A percentile compares a stretch with the other conserved stretches of the same genome.
phyloP scores from a whole-genome alignment of 345 rosid genomes.

The Viola odorata region DNA sequence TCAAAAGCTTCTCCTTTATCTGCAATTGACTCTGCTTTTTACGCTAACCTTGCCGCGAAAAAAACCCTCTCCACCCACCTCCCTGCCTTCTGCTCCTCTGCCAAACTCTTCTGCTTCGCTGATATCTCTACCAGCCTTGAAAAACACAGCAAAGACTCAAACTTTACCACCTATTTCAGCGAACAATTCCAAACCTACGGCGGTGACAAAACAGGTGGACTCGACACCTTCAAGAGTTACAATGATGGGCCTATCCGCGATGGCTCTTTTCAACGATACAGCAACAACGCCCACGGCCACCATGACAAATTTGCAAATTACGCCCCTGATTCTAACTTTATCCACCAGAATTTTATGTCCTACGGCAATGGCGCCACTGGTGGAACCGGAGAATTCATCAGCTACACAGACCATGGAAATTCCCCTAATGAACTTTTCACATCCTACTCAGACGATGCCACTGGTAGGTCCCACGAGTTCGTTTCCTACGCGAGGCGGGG shows the following conservation, averaged over 20 bases:
- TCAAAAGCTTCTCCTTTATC: conserved; percentile 75
- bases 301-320: conserved; percentile 38
- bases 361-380: conserved; percentile 58
- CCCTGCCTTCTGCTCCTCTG: conserved; percentile 68
- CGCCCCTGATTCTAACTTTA: conserved; percentile 39
- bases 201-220: conserved; percentile 31
- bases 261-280: conserved; percentile 58
- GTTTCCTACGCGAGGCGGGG: conserved; percentile 25
- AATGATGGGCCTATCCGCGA: conserved; percentile 31
- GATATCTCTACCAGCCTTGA: conserved; percentile 13
- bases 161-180: conserved; percentile 45
- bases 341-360: conserved; percentile 52
- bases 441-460: conserved; percentile 42
- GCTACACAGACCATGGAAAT: conserved; percentile 47
- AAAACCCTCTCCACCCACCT: conserved; percentile 53
- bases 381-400: conserved; percentile 51
- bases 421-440: conserved; percentile 49
- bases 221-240: conserved; percentile 46
- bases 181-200: conserved; percentile 78
- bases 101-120: conserved; percentile 79
- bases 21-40: conserved; percentile 46
- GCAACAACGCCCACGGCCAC: conserved; percentile 39
- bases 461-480: conserved; percentile 45
- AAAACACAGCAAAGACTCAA: conserved; percentile 25
- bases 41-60: conserved; percentile 59